Conservation (phyloP, 1,139 yeast species). For the Saccharomycopsis hybrid region DNA sequence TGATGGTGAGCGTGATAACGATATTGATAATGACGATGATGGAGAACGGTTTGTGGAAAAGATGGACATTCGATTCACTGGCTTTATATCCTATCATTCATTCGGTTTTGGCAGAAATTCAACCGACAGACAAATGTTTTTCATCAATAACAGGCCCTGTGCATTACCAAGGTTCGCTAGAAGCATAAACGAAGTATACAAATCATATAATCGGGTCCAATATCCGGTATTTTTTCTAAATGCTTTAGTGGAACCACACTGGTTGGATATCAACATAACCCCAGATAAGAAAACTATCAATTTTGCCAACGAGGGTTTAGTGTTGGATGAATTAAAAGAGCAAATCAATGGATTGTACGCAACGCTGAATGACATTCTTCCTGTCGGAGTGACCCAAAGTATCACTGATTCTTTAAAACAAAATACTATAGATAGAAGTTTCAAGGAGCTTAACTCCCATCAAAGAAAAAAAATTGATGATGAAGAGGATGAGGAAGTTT, state of each 20-base stretch:
- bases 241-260: constrained; percentile 43
- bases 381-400: constrained; percentile 23
- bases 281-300: constrained; percentile 81
- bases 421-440: too few species aligned
- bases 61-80: constrained; percentile 33
- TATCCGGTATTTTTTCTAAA: constrained; percentile 67
- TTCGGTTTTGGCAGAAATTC: constrained; percentile 71
- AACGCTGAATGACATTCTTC: constrained; percentile 40
- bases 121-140: constrained; percentile 69
- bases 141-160: constrained; percentile 73
- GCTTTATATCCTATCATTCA: constrained; percentile 67
- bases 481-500: neutral
- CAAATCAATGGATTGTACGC: constrained; percentile 39
- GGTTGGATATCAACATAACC: constrained; percentile 76
- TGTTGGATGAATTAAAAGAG: constrained; percentile 47
- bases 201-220: constrained; percentile 63
- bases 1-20: constrained; percentile 21
- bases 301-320: constrained; percentile 55
- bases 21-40: neutral
- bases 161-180: constrained; percentile 48
- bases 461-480: constrained; percentile 8
- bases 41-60: neutral
- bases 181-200: constrained; percentile 67
- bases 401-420: too few species aligned
- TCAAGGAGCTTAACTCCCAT: too few species aligned